These are phyloP conservation scores for Saturnispora diversa DNA, from an alignment of 805 yeast species.

Conservation along the genomic window DNA sequence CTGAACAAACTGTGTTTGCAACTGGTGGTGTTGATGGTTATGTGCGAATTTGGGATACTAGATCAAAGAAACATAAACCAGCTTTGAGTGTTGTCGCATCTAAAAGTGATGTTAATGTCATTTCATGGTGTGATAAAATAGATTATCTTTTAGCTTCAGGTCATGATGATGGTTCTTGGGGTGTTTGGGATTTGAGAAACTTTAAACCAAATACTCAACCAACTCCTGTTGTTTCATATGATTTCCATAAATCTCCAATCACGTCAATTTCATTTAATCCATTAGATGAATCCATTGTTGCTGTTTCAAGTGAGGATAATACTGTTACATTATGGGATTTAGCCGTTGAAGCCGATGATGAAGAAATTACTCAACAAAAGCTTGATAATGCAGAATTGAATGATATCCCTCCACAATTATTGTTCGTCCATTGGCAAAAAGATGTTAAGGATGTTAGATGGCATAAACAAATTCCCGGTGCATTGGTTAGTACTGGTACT, in stretches of 20 bases:
- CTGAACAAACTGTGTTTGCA: slow-evolving; percentile 92
- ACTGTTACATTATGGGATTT: slow-evolving; percentile 97
- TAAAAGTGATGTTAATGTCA: slow-evolving; percentile 79
- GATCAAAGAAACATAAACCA: slow-evolving; percentile 87
- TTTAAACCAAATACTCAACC: slow-evolving; percentile 55
- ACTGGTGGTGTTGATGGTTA: slow-evolving; percentile 88
- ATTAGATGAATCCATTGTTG: slow-evolving; percentile 87
- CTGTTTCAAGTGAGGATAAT: slow-evolving; percentile 93
- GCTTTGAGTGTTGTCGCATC: slow-evolving; percentile 81
- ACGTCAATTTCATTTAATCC: slow-evolving; percentile 95
- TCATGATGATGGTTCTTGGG: slow-evolving; percentile 96
- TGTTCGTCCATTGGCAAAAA: slow-evolving; percentile 97
- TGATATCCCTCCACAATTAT: slow-evolving; percentile 89
- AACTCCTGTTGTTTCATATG: slow-evolving; percentile 87
- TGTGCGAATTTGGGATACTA: slow-evolving; percentile 92
- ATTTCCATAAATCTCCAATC: slow-evolving; percentile 88
- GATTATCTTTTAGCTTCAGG: slow-evolving; percentile 88
- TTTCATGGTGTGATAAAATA: slow-evolving; percentile 88
- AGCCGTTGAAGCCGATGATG: slow-evolving; percentile 98
- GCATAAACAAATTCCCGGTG: slow-evolving; percentile 96
- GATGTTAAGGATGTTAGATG: slow-evolving; percentile 97
- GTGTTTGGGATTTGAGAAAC: slow-evolving; percentile 93
- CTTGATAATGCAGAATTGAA: slow-evolving; percentile 70
- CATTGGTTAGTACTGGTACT: slow-evolving; percentile 88
- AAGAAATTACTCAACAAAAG: slow-evolving; percentile 82